phyloP scores from a whole-genome alignment of 192 early-diverging fungal genomes.

The Tieghemiomyces parasiticus region DNA sequence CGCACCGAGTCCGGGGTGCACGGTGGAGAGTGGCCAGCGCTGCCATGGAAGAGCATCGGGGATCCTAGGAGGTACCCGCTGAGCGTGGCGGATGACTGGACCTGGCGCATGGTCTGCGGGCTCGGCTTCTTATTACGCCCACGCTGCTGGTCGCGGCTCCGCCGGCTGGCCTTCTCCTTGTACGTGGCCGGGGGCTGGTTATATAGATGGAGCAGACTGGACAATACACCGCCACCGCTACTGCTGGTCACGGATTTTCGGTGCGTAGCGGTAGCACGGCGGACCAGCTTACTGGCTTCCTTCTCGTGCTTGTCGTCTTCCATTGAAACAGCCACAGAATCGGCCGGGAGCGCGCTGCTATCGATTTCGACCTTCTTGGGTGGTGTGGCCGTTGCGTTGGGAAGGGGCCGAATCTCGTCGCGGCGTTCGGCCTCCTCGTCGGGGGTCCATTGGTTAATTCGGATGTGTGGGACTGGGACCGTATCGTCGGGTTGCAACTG shows the following conservation, averaged over 20 bases:
- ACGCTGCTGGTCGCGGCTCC: too few species aligned
- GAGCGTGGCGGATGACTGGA: conserved; percentile 2
- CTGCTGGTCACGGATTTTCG: neutral
- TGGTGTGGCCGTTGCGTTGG: too few species aligned
- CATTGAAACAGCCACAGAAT: neutral
- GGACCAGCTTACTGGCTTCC: conserved; percentile 3
- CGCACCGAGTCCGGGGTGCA: neutral
- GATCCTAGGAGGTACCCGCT: conserved; percentile 7
- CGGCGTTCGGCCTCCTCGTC: too few species aligned
- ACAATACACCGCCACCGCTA: conserved; percentile 2
- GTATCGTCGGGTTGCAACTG: too few species aligned
- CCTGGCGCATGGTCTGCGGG: neutral
- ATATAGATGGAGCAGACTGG: conserved; percentile 7
- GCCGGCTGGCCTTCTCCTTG: neutral
- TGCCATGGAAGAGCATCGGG: neutral
- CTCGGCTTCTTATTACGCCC: too few species aligned
- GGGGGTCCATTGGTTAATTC: too few species aligned
- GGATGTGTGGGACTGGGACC: too few species aligned
- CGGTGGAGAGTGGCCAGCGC: neutral
- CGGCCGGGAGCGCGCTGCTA: too few species aligned
- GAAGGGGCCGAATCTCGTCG: too few species aligned
- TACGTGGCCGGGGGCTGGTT: too few species aligned
- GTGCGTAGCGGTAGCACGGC: neutral
- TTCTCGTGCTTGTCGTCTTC: neutral
- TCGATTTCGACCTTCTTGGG: too few species aligned